phyloP scores from a whole-genome alignment of 495 filamentous ascomycete species.

The Trichodelitschia bisporula region DNA sequence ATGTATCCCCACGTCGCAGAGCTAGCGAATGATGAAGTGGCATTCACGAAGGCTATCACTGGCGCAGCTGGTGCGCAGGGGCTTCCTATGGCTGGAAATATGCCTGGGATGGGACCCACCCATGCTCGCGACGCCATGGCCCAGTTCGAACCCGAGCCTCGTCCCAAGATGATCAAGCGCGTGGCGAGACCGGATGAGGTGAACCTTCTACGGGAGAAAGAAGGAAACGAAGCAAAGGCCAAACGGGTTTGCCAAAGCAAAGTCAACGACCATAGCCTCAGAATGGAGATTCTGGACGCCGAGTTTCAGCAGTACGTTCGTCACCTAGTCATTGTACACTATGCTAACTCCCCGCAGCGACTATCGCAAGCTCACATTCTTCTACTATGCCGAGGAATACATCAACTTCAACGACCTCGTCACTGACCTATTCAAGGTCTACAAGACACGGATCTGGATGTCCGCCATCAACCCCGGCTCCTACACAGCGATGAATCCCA shows the following conservation, averaged over 20 bases:
- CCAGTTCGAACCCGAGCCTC: conserved; percentile 31
- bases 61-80: no score
- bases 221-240: conserved; percentile 91
- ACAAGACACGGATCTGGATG: conserved; percentile 99
- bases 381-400: conserved; percentile 93
- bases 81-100: no score
- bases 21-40: no score
- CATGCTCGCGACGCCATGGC: background rate
- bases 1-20: no score
- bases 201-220: conserved; percentile 66
- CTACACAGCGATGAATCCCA: conserved; percentile 46
- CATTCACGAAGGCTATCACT: no score
- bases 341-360: conserved; percentile 34
- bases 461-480: conserved; percentile 95
- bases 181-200: conserved; percentile 82
- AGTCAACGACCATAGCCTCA: conserved; percentile 75
- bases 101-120: conserved; percentile 1
- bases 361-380: conserved; percentile 96
- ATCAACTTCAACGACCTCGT: conserved; percentile 98
- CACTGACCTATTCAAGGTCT: conserved; percentile 93
- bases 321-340: background rate
- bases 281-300: conserved; percentile 98
- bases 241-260: conserved; percentile 92
- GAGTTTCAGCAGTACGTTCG: conserved; percentile 83
- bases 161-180: conserved; percentile 89